Conservation (phyloP, 2,329 filamentous ascomycete genomes). For the Aschersonia sp. region DNA sequence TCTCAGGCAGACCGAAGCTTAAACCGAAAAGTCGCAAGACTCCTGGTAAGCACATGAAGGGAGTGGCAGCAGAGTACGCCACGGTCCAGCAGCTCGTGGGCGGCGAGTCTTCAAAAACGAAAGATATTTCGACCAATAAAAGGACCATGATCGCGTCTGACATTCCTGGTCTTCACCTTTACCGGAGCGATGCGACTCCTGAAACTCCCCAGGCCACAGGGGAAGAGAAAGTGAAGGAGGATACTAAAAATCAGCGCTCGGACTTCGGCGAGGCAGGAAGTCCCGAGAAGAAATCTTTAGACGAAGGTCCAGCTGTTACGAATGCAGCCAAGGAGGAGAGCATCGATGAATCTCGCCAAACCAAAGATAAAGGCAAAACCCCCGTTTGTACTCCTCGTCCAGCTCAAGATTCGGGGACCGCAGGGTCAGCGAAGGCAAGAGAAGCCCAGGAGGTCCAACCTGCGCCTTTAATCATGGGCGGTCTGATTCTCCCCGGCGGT, state of each 20-base stretch:
- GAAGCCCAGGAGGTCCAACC: background rate
- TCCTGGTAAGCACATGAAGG: background rate
- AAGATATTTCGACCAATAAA: too few relatives aligned
- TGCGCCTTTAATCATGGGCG: constrained; percentile 1
- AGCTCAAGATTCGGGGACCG: background rate
- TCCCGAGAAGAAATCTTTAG: background rate
- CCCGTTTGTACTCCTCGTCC: background rate
- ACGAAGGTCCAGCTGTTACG: background rate
- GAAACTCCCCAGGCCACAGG: too few relatives aligned
- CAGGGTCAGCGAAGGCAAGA: background rate
- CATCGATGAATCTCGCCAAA: background rate
- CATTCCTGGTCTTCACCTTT: too few relatives aligned
- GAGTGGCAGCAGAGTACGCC: too few relatives aligned
- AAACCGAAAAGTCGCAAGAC: background rate
- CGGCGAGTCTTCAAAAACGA: too few relatives aligned
- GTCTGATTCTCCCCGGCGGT: constrained; percentile 4
- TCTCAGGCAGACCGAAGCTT: constrained; percentile 1
- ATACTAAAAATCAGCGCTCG: too few relatives aligned
- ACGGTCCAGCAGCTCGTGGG: too few relatives aligned
- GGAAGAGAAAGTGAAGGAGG: too few relatives aligned
- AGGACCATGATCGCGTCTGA: too few relatives aligned
- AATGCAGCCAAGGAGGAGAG: background rate
- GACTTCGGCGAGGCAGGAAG: background rate
- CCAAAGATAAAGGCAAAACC: background rate
- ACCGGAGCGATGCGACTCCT: too few relatives aligned